phyloP scores from a whole-genome alignment of 306 rosid species.

The Trifolium dubium region DNA sequence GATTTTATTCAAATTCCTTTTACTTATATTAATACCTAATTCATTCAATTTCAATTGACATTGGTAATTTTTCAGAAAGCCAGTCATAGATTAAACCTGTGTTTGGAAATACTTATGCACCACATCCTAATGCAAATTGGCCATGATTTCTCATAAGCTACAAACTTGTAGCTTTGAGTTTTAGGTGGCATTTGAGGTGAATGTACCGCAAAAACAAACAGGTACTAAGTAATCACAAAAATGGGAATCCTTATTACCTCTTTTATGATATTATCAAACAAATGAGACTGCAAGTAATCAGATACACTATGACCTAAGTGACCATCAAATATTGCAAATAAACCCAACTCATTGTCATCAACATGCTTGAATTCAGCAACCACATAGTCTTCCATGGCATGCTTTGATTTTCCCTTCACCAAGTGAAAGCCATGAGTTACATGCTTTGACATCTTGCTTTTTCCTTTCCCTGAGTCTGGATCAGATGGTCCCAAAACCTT shows the following conservation, averaged over 20 bases:
- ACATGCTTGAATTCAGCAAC: conserved; percentile 84
- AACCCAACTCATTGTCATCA: conserved; percentile 78
- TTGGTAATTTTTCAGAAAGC: conserved; percentile 7
- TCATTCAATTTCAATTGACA: conserved; percentile 26
- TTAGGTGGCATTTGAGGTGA: not conserved
- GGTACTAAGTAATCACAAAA: not conserved
- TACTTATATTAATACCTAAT: conserved; percentile 4
- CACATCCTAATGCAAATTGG: not conserved
- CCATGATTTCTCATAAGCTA: not conserved
- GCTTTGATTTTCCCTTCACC: conserved; percentile 80
- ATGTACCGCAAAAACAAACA: not conserved
- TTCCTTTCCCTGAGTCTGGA: conserved; percentile 94
- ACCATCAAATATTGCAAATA: conserved; percentile 96
- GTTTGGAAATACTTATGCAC: not conserved
- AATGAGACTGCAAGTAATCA: conserved; percentile 69
- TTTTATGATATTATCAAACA: conserved; percentile 75
- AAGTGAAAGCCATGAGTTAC: conserved; percentile 86
- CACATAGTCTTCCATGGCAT: conserved; percentile 88
- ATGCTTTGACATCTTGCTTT: conserved; percentile 86
- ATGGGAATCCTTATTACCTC: conserved; percentile 58
- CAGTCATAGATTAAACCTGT: not conserved
- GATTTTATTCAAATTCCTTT: no score
- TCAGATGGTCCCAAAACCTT: conserved; percentile 76
- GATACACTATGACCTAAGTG: conserved; percentile 85
- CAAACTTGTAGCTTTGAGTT: not conserved